phyloP scores from a whole-genome alignment of 1,284 basidiomycete species.

The Puccinia coronata region DNA sequence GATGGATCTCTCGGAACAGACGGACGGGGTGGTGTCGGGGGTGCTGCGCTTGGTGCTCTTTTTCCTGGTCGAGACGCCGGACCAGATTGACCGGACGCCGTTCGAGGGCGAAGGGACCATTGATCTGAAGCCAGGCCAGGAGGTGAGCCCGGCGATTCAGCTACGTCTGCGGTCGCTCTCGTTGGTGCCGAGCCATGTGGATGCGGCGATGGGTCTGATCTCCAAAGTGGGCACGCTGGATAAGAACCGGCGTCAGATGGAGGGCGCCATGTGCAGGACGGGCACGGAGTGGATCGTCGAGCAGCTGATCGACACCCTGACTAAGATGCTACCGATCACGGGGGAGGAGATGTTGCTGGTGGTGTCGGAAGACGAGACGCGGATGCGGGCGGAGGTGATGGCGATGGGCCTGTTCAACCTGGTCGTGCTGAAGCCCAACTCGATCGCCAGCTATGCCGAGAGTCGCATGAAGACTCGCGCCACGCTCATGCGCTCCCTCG shows the following conservation, averaged over 20 bases:
- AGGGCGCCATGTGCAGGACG: slow-evolving; percentile 9
- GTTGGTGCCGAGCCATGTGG: slow-evolving; percentile 42
- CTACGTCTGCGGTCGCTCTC: slow-evolving; percentile 19
- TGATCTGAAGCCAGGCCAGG: neutral
- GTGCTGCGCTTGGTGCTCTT: slow-evolving; percentile 31
- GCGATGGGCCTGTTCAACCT: slow-evolving; percentile 41
- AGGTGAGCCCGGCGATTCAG: slow-evolving; percentile 11
- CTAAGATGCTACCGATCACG: slow-evolving; percentile 39
- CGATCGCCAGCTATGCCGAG: neutral
- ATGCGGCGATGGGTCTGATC: slow-evolving; percentile 32
- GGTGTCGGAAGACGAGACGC: slow-evolving; percentile 23
- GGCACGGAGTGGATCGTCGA: neutral
- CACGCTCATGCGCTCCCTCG: slow-evolving; percentile 13
- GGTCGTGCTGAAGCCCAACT: slow-evolving; percentile 13
- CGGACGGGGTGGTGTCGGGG: neutral
- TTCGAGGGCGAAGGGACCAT: neutral
- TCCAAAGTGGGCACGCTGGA: slow-evolving; percentile 27
- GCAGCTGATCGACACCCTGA: slow-evolving; percentile 33
- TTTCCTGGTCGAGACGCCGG: slow-evolving; percentile 36
- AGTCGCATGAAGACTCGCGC: slow-evolving; percentile 3
- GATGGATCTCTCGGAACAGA: slow-evolving; percentile 62
- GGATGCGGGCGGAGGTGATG: slow-evolving; percentile 21
- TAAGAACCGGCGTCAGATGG: slow-evolving; percentile 26
- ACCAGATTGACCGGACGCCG: slow-evolving; percentile 41
- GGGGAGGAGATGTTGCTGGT: slow-evolving; percentile 42